phyloP scores from a whole-genome alignment of 1,284 basidiomycete genomes.

The Termitomyces sp. region DNA sequence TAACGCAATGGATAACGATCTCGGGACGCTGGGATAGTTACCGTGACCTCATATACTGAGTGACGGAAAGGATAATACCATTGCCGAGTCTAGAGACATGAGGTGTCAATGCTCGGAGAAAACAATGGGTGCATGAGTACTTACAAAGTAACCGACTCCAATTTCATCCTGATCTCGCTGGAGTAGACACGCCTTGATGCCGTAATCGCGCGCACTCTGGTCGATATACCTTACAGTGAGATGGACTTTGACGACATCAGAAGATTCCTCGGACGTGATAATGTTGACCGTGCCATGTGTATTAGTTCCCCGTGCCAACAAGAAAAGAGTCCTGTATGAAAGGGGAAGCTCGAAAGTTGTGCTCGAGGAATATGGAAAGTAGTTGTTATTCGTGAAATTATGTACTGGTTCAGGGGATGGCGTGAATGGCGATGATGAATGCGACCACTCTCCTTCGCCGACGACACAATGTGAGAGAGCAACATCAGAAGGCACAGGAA shows the following conservation, averaged over 20 bases:
- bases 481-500: constrained; percentile 17
- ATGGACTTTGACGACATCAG: constrained; percentile 27
- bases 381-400: background rate
- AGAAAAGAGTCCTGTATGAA: constrained; percentile 34
- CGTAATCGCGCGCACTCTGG: constrained; percentile 23
- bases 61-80: constrained; percentile 15
- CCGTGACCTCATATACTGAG: constrained; percentile 27
- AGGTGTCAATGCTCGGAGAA: background rate
- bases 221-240: constrained; percentile 29
- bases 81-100: constrained; percentile 9
- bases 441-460: constrained; percentile 11
- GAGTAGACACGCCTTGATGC: constrained; percentile 32
- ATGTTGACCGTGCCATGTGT: constrained; percentile 26
- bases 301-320: constrained; percentile 35
- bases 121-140: constrained; percentile 20
- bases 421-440: background rate
- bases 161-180: constrained; percentile 24
- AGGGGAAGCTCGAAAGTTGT: constrained; percentile 30
- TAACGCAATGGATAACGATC: constrained; percentile 16
- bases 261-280: constrained; percentile 21
- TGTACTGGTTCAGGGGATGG: background rate
- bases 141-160: constrained; percentile 40
- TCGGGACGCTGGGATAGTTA: constrained; percentile 30
- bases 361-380: constrained; percentile 19
- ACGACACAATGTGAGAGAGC: constrained; percentile 12